These are phyloP conservation scores for Colletotrichum musicola DNA, from an alignment of 2,329 filamentous ascomycete genomes.

Conservation along the genomic window DNA sequence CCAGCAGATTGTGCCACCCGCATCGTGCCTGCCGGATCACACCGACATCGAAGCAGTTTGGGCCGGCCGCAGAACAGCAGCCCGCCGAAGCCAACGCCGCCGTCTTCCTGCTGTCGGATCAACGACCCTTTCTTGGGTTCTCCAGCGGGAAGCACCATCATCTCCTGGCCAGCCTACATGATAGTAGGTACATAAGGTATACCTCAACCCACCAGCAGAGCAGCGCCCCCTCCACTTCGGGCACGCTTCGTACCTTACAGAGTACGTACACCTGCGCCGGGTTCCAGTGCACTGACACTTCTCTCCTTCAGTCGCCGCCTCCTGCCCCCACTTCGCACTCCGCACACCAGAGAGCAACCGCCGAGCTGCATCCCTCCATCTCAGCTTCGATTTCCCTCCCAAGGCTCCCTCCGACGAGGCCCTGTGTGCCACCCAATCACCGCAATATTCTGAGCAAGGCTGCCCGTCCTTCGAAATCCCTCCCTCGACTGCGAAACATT, in stretches of 20 bases:
- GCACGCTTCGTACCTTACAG: conserved; percentile 18
- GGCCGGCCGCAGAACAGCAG: conserved; percentile 31
- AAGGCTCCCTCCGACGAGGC: conserved; percentile 34
- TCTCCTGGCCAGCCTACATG: neutral
- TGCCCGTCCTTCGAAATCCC: conserved; percentile 14
- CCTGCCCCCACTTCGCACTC: conserved; percentile 37
- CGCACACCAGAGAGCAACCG: conserved; percentile 32
- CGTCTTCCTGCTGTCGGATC: conserved; percentile 4
- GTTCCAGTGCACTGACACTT: conserved; percentile 30
- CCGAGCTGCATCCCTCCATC: conserved; percentile 35
- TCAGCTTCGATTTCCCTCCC: conserved; percentile 24
- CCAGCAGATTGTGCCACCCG: conserved; percentile 6
- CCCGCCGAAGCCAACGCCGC: conserved; percentile 17
- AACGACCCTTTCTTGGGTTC: conserved; percentile 14
- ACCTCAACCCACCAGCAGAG: neutral
- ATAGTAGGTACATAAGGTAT: no score
- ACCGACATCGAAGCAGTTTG: neutral
- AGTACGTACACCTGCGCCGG: conserved; percentile 27
- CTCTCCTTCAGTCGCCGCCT: conserved; percentile 28
- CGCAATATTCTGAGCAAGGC: conserved; percentile 36
- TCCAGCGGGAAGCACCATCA: conserved; percentile 3
- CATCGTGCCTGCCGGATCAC: conserved; percentile 4
- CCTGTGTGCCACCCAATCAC: conserved; percentile 36
- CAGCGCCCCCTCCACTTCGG: neutral
- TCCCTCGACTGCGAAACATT: conserved; percentile 22